These are phyloP conservation scores for Aspergillus sp. DNA, from an alignment of 2,329 filamentous ascomycete species.

Conservation along the genomic window DNA sequence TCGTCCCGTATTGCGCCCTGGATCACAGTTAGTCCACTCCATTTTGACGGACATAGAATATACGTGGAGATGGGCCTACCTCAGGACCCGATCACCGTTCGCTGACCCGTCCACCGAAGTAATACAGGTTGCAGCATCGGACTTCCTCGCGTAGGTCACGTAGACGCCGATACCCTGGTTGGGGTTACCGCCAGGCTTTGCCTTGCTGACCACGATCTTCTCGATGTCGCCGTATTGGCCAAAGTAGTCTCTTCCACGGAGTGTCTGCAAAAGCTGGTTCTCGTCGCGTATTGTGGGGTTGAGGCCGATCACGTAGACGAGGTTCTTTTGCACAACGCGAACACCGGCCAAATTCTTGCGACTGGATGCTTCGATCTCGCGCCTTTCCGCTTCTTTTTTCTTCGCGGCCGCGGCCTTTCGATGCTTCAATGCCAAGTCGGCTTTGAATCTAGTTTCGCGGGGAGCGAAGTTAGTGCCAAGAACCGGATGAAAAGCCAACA, in stretches of 20 bases:
- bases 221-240: conserved; percentile 98
- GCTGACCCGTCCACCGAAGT: conserved; percentile 86
- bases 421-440: conserved; percentile 64
- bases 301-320: conserved; percentile 95
- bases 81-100: conserved; percentile 82
- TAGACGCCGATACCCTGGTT: conserved; percentile 94
- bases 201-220: conserved; percentile 97
- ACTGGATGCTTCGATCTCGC: conserved; percentile 91
- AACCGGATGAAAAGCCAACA: conserved; percentile 7
- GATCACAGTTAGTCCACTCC: conserved; percentile 5
- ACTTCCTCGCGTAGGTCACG: conserved; percentile 92
- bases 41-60: background rate
- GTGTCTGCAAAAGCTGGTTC: conserved; percentile 76
- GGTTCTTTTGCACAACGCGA: conserved; percentile 94
- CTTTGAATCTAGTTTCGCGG: conserved; percentile 46
- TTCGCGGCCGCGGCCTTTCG: conserved; percentile 87
- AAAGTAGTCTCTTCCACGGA: conserved; percentile 90
- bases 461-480: conserved; percentile 22
- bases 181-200: conserved; percentile 68
- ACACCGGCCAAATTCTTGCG: conserved; percentile 95
- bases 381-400: conserved; percentile 94
- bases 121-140: conserved; percentile 88
- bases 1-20: conserved; percentile 78
- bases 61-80: conserved; percentile 49
- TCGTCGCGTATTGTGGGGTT: conserved; percentile 91